phyloP scores from a whole-genome alignment of 768 basidiomycete genomes.

The Mycena kentingensis region DNA sequence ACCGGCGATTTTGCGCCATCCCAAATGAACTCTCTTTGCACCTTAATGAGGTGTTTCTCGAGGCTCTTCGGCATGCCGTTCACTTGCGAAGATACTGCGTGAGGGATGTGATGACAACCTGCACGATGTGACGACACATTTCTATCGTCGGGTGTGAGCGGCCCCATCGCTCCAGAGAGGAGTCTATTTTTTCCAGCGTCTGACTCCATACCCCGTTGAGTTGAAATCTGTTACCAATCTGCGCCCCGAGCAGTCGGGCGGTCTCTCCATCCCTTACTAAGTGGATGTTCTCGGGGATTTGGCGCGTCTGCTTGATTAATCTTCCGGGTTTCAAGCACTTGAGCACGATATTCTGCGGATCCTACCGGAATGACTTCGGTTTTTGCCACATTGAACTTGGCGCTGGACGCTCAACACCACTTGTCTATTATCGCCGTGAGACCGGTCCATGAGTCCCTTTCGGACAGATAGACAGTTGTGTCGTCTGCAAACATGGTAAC shows the following conservation, averaged over 20 bases:
- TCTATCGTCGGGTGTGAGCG: constrained; percentile 31
- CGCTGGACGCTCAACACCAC: constrained; percentile 44
- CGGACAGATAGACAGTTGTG: constrained; percentile 37
- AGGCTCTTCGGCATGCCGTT: constrained; percentile 39
- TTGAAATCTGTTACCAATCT: constrained; percentile 31
- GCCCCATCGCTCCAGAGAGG: constrained; percentile 26
- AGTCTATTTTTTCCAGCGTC: constrained; percentile 29
- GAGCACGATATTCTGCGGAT: constrained; percentile 15
- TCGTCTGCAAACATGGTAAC: constrained; percentile 44
- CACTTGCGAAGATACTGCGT: constrained; percentile 38
- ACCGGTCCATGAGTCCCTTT: constrained; percentile 26
- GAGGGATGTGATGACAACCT: constrained; percentile 31
- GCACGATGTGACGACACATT: constrained; percentile 26
- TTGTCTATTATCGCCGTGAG: constrained; percentile 30
- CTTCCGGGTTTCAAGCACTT: constrained; percentile 7
- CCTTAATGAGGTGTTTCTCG: constrained; percentile 23
- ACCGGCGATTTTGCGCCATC: constrained; percentile 14
- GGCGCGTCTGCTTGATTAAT: background rate
- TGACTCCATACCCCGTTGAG: constrained; percentile 28
- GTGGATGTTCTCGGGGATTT: constrained; percentile 25
- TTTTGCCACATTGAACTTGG: constrained; percentile 44
- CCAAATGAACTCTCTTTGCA: constrained; percentile 33
- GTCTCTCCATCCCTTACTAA: constrained; percentile 32
- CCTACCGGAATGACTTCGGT: constrained; percentile 43
- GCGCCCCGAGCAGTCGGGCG: constrained; percentile 34